phyloP scores from a whole-genome alignment of 2,329 filamentous ascomycete species.

The Mycosphaerelloides madeirae region DNA sequence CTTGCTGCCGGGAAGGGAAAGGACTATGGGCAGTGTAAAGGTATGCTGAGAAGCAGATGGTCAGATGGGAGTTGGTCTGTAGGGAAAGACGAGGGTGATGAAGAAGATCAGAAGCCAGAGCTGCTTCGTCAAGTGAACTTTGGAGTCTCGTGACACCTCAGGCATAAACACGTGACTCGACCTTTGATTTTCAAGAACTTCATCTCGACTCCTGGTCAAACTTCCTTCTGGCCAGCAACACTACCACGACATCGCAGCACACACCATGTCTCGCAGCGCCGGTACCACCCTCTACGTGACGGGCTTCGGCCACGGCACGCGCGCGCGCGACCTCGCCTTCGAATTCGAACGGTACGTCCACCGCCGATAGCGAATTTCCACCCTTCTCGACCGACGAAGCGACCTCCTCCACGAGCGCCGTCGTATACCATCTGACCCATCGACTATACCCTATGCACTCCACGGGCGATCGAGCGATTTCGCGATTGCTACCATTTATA shows the following conservation, averaged over 20 bases:
- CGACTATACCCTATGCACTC: conserved; percentile 1
- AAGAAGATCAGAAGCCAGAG: no score
- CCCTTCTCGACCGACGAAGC: conserved; percentile 3
- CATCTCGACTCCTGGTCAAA: conserved; percentile 1
- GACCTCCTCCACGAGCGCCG: not conserved
- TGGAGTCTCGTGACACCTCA: no score
- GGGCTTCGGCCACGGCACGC: conserved; percentile 97
- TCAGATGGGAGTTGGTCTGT: no score
- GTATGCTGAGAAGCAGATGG: no score
- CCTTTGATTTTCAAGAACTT: not conserved
- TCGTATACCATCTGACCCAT: not conserved
- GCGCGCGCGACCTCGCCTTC: conserved; percentile 98
- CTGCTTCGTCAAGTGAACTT: no score
- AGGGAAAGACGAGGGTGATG: no score
- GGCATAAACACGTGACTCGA: no score
- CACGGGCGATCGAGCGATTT: not conserved
- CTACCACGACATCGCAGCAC: no score
- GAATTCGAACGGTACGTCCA: conserved; percentile 99
- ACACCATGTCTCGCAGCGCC: conserved; percentile 75
- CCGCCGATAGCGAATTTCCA: conserved; percentile 4
- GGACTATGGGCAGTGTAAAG: no score
- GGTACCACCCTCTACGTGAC: conserved; percentile 96
- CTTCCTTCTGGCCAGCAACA: conserved; percentile 7
- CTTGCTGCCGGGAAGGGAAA: no score
- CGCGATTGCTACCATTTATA: not conserved